A percentile compares a stretch with the other conserved stretches of the same genome.
These are phyloP conservation scores for Somion occarium DNA, from an alignment of 1,284 basidiomycete species.

Conservation along the genomic window DNA sequence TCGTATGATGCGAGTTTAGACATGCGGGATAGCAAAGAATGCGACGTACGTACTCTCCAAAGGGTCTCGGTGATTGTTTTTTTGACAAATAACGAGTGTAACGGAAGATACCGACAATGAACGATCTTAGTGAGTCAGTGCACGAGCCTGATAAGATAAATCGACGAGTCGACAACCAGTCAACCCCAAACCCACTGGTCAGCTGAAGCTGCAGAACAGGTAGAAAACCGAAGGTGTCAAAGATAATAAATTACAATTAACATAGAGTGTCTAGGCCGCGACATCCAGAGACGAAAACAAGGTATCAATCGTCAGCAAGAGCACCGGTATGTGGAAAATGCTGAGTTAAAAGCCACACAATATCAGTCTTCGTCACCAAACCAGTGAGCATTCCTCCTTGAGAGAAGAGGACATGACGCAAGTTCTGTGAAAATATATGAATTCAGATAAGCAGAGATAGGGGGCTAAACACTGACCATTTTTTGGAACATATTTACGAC, in stretches of 20 bases:
- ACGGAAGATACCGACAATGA: too few relatives aligned
- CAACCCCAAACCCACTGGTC: too few relatives aligned
- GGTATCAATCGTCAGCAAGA: constrained; percentile 14
- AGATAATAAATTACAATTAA: background rate
- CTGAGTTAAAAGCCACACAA: constrained; percentile 54
- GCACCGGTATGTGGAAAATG: constrained; percentile 56
- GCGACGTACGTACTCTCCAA: too few relatives aligned
- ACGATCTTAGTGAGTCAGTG: too few relatives aligned
- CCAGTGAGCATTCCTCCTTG: constrained; percentile 54
- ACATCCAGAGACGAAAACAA: background rate
- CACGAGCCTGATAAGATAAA: too few relatives aligned
- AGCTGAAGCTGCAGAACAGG: too few relatives aligned
- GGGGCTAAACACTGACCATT: constrained; percentile 39
- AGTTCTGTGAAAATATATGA: constrained; percentile 39
- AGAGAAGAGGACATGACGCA: constrained; percentile 65
- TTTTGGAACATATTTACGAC: constrained; percentile 73
- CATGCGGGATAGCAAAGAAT: too few relatives aligned
- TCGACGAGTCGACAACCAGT: too few relatives aligned
- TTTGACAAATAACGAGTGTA: too few relatives aligned
- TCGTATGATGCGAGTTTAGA: too few relatives aligned
- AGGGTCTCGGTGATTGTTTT: too few relatives aligned
- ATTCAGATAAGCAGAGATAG: constrained; percentile 1
- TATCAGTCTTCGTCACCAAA: constrained; percentile 64
- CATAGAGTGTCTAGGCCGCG: too few relatives aligned
- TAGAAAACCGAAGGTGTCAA: background rate